These are phyloP conservation scores for Phytophthora melonis DNA, from an alignment of 352 stramenopile genomes.

Conservation along the genomic window DNA sequence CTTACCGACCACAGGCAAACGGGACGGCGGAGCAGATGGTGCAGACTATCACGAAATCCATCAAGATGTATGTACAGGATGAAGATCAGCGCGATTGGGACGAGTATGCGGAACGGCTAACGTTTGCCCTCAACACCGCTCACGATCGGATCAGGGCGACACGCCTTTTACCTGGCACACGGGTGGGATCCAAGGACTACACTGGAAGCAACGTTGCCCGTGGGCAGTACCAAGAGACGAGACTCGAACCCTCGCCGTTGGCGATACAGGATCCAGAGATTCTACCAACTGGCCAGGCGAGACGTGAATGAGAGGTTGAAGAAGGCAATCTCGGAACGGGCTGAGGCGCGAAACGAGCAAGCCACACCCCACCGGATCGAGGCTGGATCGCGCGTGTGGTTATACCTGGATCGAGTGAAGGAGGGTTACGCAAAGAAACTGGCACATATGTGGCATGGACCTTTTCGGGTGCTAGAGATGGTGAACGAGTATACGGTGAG, in stretches of 20 bases:
- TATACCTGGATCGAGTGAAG: background rate
- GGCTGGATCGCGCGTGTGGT: background rate
- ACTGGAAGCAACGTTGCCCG: background rate
- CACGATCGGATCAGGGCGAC: background rate
- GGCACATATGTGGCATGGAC: background rate
- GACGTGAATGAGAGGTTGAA: too few species aligned
- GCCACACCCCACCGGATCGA: too few species aligned
- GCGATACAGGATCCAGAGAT: too few species aligned
- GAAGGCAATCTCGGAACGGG: too few species aligned
- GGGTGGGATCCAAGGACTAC: background rate
- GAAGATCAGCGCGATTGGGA: background rate
- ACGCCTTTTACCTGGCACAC: background rate
- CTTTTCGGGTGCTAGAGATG: background rate
- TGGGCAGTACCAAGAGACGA: too few species aligned
- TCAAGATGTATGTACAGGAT: background rate
- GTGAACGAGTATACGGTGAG: too few species aligned
- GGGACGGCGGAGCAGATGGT: background rate
- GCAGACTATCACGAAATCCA: background rate
- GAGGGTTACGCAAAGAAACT: background rate
- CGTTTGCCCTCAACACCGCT: too few species aligned
- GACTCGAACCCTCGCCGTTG: too few species aligned
- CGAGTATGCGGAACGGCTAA: background rate
- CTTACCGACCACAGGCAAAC: background rate
- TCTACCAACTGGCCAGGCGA: too few species aligned
- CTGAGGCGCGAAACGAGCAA: too few species aligned